Conservation (phyloP, 345 rosid genomes). For the Salix koriyanagi region DNA sequence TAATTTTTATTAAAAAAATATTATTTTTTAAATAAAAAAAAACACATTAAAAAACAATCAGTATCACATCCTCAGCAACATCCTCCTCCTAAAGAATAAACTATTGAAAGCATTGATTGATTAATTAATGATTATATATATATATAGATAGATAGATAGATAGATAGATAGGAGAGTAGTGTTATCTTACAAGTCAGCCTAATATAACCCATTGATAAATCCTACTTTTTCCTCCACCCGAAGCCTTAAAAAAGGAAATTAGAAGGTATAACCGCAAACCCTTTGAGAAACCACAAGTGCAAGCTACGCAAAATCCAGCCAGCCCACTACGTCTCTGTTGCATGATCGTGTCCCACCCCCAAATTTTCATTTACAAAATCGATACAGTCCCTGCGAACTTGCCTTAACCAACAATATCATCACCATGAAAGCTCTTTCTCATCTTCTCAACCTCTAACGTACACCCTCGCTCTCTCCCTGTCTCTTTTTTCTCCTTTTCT, state of each 20-base stretch:
- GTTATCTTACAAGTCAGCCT: neutral
- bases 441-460: conserved; percentile 27
- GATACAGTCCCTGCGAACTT: neutral
- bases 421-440: conserved; percentile 52
- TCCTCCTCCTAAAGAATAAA: no score
- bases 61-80: no score
- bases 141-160: no score
- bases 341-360: neutral
- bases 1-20: no score
- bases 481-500: neutral
- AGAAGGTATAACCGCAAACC: conserved; percentile 1
- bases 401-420: neutral
- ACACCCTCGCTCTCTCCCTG: neutral
- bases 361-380: conserved; percentile 8
- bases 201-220: neutral
- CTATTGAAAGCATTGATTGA: no score
- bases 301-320: conserved; percentile 30
- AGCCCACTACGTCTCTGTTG: conserved; percentile 7
- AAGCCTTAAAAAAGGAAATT: neutral
- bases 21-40: no score
- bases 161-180: neutral
- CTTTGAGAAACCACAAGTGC: conserved; percentile 27
- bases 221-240: neutral
- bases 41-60: no score
- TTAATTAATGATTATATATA: no score